Evolutionary conservation across 116 monocot genomes (phyloP), one percentile per base, ranked within the genome.

Genomic region (Papilionanthe hybrid): DNA sequence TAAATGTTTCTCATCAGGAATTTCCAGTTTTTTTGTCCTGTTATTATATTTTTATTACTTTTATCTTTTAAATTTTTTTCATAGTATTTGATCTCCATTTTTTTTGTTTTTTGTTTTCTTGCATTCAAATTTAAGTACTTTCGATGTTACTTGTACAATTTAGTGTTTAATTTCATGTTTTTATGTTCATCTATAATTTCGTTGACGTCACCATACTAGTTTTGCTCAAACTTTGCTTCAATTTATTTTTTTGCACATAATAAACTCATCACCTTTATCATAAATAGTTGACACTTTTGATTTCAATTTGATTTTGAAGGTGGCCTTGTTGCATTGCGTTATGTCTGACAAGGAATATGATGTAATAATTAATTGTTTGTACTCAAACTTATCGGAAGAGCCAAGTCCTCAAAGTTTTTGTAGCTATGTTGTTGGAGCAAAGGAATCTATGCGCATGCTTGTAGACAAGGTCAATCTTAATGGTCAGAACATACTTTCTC

Each of bases 331-430:
- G 29, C 98, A 98, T 81, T 86, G 84, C 42, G 77, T 94, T 27
- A 91, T 98, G 90, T 90, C 91, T 56, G 91, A 93, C 79, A 98
- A 91, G 72, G 98, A 98, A 79, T 98, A 98, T 78, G 91, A 83
- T 83, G 88, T 98, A 50, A 98, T 93, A 75, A 82, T 87, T 73
- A 91, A 89, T 79, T 98, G 98, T 84, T 67, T 83, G 28, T 91
- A 85, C 48, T 91, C 83, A 79, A 98, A 98, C 49, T 71, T 98
- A 67, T 92, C 84, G 19, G 98, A 98, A 87, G 30, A 80, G 65
- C 98, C 98, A 55, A 92, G 80, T 9, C 94, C 94, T 80, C 93
- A 91, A 79, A 93, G 94, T 86, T 98, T 94, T 75, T 94, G 91
- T 71, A 86, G 80, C 15, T 86, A 76, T 84, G 77, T 75, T 22